These are phyloP conservation scores for Cyclocybe aegerita DNA, from an alignment of 768 basidiomycete genomes.

Conservation along the genomic window DNA sequence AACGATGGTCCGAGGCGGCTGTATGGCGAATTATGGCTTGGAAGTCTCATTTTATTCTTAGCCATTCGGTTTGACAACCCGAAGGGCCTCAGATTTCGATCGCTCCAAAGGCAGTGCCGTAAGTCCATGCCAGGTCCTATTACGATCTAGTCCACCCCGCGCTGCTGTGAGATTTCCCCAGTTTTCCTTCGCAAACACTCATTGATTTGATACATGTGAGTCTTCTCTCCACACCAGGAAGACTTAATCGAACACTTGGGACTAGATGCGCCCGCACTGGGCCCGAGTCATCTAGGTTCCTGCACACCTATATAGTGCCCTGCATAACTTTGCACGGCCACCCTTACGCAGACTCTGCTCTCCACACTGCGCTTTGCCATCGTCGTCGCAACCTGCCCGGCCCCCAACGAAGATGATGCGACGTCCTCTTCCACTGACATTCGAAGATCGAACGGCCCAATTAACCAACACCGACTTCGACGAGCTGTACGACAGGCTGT, in stretches of 20 bases:
- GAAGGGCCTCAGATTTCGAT: constrained; percentile 4
- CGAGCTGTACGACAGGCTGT: constrained; percentile 76
- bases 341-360: background rate
- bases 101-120: background rate
- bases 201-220: constrained; percentile 14
- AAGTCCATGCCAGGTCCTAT: constrained; percentile 7
- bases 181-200: background rate
- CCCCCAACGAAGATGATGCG: constrained; percentile 8
- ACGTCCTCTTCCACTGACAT: constrained; percentile 46
- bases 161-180: constrained; percentile 13
- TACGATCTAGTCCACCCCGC: constrained; percentile 8
- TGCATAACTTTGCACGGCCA: background rate
- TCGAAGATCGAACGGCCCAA: constrained; percentile 68
- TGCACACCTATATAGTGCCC: constrained; percentile 10
- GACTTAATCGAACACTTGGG: constrained; percentile 12
- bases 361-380: constrained; percentile 1
- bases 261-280: constrained; percentile 17
- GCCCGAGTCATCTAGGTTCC: constrained; percentile 10
- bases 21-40: constrained; percentile 4
- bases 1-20: constrained; percentile 9
- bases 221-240: constrained; percentile 17
- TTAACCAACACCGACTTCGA: constrained; percentile 63
- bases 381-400: background rate
- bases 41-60: constrained; percentile 6
- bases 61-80: constrained; percentile 5